Evolutionary conservation across 2,329 filamentous ascomycete species (phyloP).

Genomic region (Tolypocladium pustulatum): DNA sequence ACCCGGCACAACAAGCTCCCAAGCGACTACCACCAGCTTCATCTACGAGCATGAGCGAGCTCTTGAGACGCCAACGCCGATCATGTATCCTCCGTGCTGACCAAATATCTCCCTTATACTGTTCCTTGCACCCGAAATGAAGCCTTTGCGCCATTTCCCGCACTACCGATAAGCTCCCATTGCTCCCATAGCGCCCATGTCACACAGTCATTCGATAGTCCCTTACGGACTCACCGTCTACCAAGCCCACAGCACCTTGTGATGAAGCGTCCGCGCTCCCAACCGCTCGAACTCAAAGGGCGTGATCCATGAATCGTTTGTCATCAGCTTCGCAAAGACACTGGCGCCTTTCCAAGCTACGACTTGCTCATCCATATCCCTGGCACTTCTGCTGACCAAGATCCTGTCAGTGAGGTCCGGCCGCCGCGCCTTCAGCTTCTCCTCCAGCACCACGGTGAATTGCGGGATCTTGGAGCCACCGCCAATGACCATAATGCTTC

Average conservation of each 20-base stretch:
- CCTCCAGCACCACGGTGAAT: constrained; percentile 75
- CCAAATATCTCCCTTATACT: neutral
- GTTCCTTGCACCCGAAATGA: neutral
- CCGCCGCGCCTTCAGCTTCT: constrained; percentile 59
- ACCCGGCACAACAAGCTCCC: neutral
- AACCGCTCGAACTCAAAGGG: constrained; percentile 79
- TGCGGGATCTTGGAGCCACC: constrained; percentile 73
- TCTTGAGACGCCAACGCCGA: neutral
- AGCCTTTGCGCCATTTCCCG: neutral
- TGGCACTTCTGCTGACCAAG: constrained; percentile 59
- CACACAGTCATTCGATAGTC: neutral
- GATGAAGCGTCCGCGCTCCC: constrained; percentile 70
- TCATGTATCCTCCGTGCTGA: neutral
- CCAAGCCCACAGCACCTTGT: constrained; percentile 63
- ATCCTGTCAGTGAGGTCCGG: constrained; percentile 52
- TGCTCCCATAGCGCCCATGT: constrained; percentile 1
- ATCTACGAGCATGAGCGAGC: neutral
- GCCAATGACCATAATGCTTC: constrained; percentile 83
- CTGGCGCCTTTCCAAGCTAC: constrained; percentile 96
- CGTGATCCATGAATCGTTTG: constrained; percentile 93
- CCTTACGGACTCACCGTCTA: constrained; percentile 13
- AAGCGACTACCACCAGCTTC: neutral
- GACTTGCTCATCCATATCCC: constrained; percentile 95
- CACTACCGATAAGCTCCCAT: neutral
- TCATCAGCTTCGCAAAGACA: constrained; percentile 84